Conservation (phyloP, 306 rosid species). For the Abrus pulchellus region DNA sequence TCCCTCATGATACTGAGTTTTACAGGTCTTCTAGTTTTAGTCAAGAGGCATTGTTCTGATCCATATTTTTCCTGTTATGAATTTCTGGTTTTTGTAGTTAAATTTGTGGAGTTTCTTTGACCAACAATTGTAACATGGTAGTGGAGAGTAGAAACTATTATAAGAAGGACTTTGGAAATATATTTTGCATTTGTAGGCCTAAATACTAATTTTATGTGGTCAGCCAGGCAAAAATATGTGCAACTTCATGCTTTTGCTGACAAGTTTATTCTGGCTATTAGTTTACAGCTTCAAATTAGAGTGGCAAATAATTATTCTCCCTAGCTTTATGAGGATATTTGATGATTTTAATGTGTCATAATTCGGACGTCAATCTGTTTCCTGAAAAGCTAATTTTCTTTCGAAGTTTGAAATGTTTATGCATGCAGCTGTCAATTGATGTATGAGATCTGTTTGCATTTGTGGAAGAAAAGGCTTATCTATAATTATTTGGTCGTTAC, state of each 20-base stretch:
- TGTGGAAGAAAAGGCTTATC: background rate
- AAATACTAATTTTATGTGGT: background rate
- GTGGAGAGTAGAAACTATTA: background rate
- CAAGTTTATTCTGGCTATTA: background rate
- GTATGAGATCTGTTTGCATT: background rate
- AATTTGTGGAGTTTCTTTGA: background rate
- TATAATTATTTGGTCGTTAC: conserved; percentile 16
- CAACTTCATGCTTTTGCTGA: conserved; percentile 1
- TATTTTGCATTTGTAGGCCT: background rate
- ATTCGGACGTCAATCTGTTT: background rate
- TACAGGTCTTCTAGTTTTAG: background rate
- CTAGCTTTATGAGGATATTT: background rate
- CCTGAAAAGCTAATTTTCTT: background rate
- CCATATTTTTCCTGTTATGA: background rate
- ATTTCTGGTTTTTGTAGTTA: conserved; percentile 2
- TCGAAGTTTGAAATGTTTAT: background rate
- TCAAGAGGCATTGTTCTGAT: conserved; percentile 1
- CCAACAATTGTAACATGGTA: background rate
- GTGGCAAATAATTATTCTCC: background rate
- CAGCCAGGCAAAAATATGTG: background rate
- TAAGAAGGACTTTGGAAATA: background rate
- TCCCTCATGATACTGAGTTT: background rate
- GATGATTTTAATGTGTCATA: background rate
- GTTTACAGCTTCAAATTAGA: conserved; percentile 9
- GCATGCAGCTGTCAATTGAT: background rate